Evolutionary conservation across 805 yeast species (phyloP).

Genomic region (Grigorovia transvaalensis): DNA sequence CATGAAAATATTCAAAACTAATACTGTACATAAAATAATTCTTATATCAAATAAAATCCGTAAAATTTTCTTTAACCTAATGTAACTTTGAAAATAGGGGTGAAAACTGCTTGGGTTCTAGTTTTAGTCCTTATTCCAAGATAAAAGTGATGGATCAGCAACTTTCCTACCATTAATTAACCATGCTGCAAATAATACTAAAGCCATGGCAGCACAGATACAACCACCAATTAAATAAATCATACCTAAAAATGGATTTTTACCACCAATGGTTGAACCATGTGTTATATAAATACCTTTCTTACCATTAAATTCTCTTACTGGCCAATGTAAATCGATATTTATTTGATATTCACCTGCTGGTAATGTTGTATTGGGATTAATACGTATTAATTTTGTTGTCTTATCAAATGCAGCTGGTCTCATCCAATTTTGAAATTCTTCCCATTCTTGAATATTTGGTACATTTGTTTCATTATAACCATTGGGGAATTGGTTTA

Average conservation of each 20-base stretch:
- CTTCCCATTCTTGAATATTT: constrained; percentile 65
- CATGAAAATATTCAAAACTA: too few species aligned
- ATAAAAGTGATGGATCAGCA: constrained; percentile 60
- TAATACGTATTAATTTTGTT: constrained; percentile 55
- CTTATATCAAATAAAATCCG: too few species aligned
- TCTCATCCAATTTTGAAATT: constrained; percentile 95
- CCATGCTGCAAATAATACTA: constrained; percentile 43
- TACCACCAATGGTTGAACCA: constrained; percentile 66
- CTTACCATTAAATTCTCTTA: constrained; percentile 52
- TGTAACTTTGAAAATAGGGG: neutral
- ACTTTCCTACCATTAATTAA: constrained; percentile 56
- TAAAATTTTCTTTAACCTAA: too few species aligned
- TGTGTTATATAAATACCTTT: constrained; percentile 61
- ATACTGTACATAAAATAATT: too few species aligned
- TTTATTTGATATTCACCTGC: constrained; percentile 54
- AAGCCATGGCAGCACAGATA: constrained; percentile 48
- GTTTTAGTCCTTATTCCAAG: constrained; percentile 51
- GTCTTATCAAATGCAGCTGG: constrained; percentile 65
- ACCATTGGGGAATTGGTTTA: constrained; percentile 67
- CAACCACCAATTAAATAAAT: constrained; percentile 71
- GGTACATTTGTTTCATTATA: constrained; percentile 78
- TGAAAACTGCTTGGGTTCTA: neutral
- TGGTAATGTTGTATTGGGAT: constrained; percentile 42
- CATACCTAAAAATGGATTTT: constrained; percentile 60
- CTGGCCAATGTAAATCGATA: constrained; percentile 74